Base-by-base conservation (phyloP, 2,329 filamentous ascomycete genomes). In the Cordyceps militaris region DNA sequence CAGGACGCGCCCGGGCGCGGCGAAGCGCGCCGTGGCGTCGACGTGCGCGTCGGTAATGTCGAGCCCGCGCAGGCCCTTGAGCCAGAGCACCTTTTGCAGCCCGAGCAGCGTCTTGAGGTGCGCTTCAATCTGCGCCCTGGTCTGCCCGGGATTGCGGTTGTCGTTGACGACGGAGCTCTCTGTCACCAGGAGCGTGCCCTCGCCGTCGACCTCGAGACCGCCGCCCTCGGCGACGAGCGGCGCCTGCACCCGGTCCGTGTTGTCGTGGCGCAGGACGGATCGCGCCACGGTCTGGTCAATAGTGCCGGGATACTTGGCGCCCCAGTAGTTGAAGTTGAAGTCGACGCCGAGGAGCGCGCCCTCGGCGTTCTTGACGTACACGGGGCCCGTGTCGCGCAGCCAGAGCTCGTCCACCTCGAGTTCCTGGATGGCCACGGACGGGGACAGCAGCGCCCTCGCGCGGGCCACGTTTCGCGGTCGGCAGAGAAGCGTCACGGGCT, bases 301-400 rank as follows among this genome's bases (percentile, higher is more conserved):
- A 10, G 56, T 46, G 24, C 50, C 51, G 10, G 21, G 11, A 24
- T 55, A 57, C 21, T 56, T 58, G 16, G 50, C 47, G 23, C 59
- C 59, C 59, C 59, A 60, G 26, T 52, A 55, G 23, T 60, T 60
- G 51, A 60, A 60, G 51, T 60, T 60, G 43, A 58, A 56, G 16
- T 60, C 56, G n/a, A 60, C n/a, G 3, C 56, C 59, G 10, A 54
- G 66, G 61, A 68, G 64, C 26, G 69, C 67, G 4, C 69, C 67
- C 62, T 73, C 68, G 38, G 70, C 66, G 50, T 75, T 74, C 65
- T 75, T 76, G 63, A 79, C 72, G 78, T 78, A 83, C 68, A 80
- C 79, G 60, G 73, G 71, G 28, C 77, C 76, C 11, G 74, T 72
- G 38, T 78, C 78, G 55, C 57, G 57, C 1, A 58, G 49, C 57